A percentile compares a stretch with the other conserved stretches of the same genome.
phyloP scores from a whole-genome alignment of 2,329 filamentous ascomycete species.

The Arthrocladium fulminans region DNA sequence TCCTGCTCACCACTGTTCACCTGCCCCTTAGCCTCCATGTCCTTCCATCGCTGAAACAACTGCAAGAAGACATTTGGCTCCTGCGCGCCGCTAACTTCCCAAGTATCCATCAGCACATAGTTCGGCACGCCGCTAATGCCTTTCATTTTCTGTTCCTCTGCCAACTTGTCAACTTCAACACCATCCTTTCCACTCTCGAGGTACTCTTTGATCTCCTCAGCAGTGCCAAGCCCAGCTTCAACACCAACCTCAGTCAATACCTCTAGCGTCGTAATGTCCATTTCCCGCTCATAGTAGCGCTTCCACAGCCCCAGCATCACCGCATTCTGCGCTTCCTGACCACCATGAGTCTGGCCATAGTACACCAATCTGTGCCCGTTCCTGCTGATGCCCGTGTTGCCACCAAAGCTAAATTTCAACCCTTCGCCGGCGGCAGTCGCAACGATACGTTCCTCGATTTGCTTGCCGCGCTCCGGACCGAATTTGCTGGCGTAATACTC shows the following conservation, averaged over 20 bases:
- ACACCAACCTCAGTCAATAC: slow-evolving; percentile 46
- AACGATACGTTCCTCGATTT: slow-evolving; percentile 46
- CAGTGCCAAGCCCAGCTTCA: slow-evolving; percentile 38
- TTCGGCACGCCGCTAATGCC: slow-evolving; percentile 62
- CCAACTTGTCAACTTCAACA: slow-evolving; percentile 49
- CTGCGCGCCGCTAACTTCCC: slow-evolving; percentile 62
- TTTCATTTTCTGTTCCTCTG: slow-evolving; percentile 41
- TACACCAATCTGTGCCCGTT: slow-evolving; percentile 72
- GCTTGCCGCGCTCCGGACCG: slow-evolving; percentile 49
- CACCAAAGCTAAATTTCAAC: slow-evolving; percentile 63
- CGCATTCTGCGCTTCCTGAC: slow-evolving; percentile 40
- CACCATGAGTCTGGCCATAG: slow-evolving; percentile 31
- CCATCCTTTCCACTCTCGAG: slow-evolving; percentile 48
- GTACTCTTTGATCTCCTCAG: slow-evolving; percentile 45
- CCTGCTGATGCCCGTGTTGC: slow-evolving; percentile 65
- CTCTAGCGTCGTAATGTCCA: slow-evolving; percentile 52
- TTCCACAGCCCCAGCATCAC: slow-evolving; percentile 57
- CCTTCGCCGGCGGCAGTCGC: slow-evolving; percentile 4
- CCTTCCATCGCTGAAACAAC: slow-evolving; percentile 55
- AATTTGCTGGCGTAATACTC: slow-evolving; percentile 55
- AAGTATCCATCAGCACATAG: slow-evolving; percentile 57
- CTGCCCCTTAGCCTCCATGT: slow-evolving; percentile 24
- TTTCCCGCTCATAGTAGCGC: slow-evolving; percentile 56
- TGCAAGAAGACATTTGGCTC: slow-evolving; percentile 59
- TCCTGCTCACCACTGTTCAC: neutral